phyloP scores from a whole-genome alignment of 176 grass and related monocot species.

The Paspalum notatum region DNA sequence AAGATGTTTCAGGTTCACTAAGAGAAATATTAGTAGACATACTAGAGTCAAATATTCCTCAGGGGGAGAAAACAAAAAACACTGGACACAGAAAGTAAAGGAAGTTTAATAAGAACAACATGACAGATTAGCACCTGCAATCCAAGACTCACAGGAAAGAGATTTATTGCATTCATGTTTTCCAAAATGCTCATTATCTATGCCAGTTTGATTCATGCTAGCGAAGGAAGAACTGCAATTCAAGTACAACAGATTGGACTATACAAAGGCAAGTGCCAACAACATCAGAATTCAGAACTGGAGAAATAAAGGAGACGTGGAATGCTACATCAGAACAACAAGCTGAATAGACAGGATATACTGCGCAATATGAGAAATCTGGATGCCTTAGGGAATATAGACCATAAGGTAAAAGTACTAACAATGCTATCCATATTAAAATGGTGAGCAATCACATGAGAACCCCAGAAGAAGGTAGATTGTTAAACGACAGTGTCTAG shows the following conservation, averaged over 20 bases:
- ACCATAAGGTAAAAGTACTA: constrained; percentile 21
- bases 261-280: background rate
- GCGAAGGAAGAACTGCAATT: background rate
- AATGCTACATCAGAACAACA: background rate
- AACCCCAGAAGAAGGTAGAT: constrained; percentile 21
- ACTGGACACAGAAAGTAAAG: background rate
- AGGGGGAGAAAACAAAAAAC: background rate
- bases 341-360: background rate
- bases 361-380: background rate
- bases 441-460: constrained; percentile 8
- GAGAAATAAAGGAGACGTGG: background rate
- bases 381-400: constrained; percentile 25
- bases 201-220: background rate
- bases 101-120: background rate
- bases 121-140: constrained; percentile 5
- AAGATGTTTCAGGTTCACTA: background rate
- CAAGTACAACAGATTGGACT: background rate
- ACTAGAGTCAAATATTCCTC: background rate
- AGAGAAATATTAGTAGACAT: background rate
- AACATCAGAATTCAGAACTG: constrained; percentile 1
- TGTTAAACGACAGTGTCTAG: constrained; percentile 25
- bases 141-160: background rate
- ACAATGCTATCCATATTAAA: constrained; percentile 36
- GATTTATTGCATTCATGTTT: background rate
- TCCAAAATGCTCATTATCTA: background rate